These are phyloP conservation scores for Aquilaria agallochum DNA, from an alignment of 441 rosid species.

Conservation along the genomic window DNA sequence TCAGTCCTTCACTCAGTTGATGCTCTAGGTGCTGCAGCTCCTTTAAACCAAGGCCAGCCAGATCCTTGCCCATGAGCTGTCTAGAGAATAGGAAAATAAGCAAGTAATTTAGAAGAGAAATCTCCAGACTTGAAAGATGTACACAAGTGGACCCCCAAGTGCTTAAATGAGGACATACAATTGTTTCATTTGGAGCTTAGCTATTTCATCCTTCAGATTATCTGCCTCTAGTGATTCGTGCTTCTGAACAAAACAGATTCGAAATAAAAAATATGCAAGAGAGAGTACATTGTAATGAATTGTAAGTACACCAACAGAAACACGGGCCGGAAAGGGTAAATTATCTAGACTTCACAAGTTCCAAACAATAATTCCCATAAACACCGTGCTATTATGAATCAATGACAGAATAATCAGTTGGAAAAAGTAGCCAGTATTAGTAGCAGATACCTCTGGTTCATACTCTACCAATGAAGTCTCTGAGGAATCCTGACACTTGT, in stretches of 20 bases:
- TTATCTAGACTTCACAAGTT: background rate
- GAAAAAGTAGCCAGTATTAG: no score
- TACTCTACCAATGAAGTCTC: conserved; percentile 36
- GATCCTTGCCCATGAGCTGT: conserved; percentile 62
- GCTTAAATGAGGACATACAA: conserved; percentile 40
- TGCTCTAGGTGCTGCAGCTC: conserved; percentile 80
- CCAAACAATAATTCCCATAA: background rate
- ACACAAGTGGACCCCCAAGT: background rate
- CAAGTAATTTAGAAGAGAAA: conserved; percentile 9
- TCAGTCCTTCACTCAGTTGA: conserved; percentile 52
- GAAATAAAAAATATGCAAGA: conserved; percentile 4
- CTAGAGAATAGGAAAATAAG: conserved; percentile 28
- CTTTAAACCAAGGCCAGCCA: conserved; percentile 56
- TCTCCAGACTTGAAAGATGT: background rate
- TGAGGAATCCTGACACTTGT: conserved; percentile 45
- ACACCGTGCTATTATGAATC: background rate
- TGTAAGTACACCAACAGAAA: background rate
- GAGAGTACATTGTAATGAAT: background rate
- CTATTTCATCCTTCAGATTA: conserved; percentile 53
- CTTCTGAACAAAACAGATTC: conserved; percentile 28
- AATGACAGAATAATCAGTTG: background rate
- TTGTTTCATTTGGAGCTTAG: conserved; percentile 68
- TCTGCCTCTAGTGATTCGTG: conserved; percentile 52
- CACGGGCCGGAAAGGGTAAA: background rate
- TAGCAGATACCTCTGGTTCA: conserved; percentile 46